phyloP scores from a whole-genome alignment of 352 stramenopile genomes.

The Globisporangium echinulatum region DNA sequence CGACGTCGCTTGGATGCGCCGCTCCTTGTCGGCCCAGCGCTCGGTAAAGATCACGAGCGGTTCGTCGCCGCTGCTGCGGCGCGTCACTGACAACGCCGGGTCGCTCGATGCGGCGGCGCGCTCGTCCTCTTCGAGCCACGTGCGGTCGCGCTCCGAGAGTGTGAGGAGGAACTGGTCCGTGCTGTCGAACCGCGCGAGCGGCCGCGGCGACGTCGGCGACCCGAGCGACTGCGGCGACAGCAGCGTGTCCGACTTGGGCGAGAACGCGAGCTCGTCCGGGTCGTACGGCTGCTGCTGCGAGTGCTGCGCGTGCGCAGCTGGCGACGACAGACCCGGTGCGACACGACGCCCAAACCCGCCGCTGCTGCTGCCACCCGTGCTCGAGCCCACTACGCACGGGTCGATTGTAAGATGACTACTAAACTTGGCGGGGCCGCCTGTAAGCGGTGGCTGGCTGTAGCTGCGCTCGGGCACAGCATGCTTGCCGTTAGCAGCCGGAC shows the following conservation, averaged over 20 bases:
- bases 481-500: neutral
- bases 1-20: constrained; percentile 83
- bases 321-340: constrained; percentile 1
- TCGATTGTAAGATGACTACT: constrained; percentile 29
- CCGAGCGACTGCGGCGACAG: constrained; percentile 49
- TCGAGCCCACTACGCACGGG: constrained; percentile 15
- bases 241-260: constrained; percentile 50
- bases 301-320: neutral
- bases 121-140: constrained; percentile 51
- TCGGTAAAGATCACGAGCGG: constrained; percentile 91
- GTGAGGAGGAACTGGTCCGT: constrained; percentile 68
- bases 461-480: constrained; percentile 20
- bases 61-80: constrained; percentile 21
- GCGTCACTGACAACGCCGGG: constrained; percentile 11
- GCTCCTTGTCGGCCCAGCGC: constrained; percentile 92
- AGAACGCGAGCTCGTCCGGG: constrained; percentile 31
- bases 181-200: constrained; percentile 62
- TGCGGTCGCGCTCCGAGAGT: constrained; percentile 66
- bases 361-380: neutral
- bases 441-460: constrained; percentile 21
- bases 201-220: constrained; percentile 48
- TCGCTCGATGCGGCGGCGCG: constrained; percentile 17
- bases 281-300: neutral
- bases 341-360: constrained; percentile 5
- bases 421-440: no score